phyloP scores from a whole-genome alignment of 164 flowering plant species.

The Santalum album region DNA sequence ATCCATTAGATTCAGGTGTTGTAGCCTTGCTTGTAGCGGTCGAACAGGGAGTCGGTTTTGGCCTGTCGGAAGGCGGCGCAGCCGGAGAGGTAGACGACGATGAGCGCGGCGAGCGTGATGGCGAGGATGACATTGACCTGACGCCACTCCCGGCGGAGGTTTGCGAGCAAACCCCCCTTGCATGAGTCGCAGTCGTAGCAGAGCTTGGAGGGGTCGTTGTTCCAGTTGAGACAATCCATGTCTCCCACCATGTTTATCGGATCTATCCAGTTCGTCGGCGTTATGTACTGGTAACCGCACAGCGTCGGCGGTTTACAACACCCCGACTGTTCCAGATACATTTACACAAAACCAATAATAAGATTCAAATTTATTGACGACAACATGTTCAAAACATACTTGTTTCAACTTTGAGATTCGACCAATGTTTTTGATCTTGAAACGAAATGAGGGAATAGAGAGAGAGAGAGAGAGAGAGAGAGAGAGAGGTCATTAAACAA shows the following conservation, averaged over 20 bases:
- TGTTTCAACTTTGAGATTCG: too few relatives aligned
- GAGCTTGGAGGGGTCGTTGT: slow-evolving; percentile 2
- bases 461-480: too few relatives aligned
- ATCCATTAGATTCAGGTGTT: too few relatives aligned
- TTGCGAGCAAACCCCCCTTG: neutral
- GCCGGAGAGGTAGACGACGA: neutral
- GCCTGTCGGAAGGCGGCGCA: slow-evolving; percentile 2
- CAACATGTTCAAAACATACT: too few relatives aligned
- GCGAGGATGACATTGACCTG: neutral
- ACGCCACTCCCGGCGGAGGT: neutral
- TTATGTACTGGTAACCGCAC: slow-evolving; percentile 1
- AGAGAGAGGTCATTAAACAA: too few relatives aligned
- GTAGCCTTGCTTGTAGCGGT: neutral
- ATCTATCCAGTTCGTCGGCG: slow-evolving; percentile 2
- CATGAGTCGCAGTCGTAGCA: slow-evolving; percentile 5
- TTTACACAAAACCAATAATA: neutral
- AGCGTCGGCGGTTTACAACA: slow-evolving; percentile 3
- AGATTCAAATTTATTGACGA: too few relatives aligned
- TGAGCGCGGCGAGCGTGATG: neutral
- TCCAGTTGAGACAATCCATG: neutral
- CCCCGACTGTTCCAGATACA: neutral
- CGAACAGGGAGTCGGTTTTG: slow-evolving; percentile 2
- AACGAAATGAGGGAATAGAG: too few relatives aligned
- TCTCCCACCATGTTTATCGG: slow-evolving; percentile 1
- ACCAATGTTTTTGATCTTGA: too few relatives aligned